Evolutionary conservation across 306 rosid genomes (phyloP), one percentile per base, ranked within the genome.

Genomic region (Senna tora): DNA sequence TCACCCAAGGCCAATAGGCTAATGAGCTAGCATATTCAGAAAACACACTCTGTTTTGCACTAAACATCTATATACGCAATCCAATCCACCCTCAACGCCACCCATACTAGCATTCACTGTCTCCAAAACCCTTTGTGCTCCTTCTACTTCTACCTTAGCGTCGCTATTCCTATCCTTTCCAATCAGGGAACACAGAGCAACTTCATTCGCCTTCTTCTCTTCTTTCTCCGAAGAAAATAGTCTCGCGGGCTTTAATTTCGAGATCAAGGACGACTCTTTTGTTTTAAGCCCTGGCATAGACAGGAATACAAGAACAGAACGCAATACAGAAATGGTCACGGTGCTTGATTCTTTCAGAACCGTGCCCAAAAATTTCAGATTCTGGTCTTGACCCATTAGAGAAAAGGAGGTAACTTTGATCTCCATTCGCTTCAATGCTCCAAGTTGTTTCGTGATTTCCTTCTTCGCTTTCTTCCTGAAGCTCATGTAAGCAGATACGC

Each of bases 31-130:
- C 79, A 93, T 81, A 70, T 91, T 91, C 21, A 94, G 78, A 41
- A 87, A 85, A 8, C 80, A 84, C 73, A 94, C 98, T 83, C 96
- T 91, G 41, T 91, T 81, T 74, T 87, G 84, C 2, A 89, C 85
- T 54, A 89, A 58, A 78, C 92, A 79, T 80, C 89, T 87, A 71
- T 85, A 86, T n/a, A 89, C 49, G 76, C 76, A 74, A 42, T 84
- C 90, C 65, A 89, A 79, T 71, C 84, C 85, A 55, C 80, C 58
- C 59, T 91, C 92, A 11, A 89, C 43, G 0, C 84, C 80, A 51
- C 72, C 85, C 73, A 87, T 42, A 50, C 65, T 54, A 73, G 60
- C 66, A 79, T 79, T 71, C 28, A 94, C 64, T 47, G 67, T 82
- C 78, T 77, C 80, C 14, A 94, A 73, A 74, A 82, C 83, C 70